Evolutionary conservation across 2,329 filamentous ascomycete genomes (phyloP), one percentile per base, ranked within the genome.

Genomic region (Colletotrichum scovillei): DNA sequence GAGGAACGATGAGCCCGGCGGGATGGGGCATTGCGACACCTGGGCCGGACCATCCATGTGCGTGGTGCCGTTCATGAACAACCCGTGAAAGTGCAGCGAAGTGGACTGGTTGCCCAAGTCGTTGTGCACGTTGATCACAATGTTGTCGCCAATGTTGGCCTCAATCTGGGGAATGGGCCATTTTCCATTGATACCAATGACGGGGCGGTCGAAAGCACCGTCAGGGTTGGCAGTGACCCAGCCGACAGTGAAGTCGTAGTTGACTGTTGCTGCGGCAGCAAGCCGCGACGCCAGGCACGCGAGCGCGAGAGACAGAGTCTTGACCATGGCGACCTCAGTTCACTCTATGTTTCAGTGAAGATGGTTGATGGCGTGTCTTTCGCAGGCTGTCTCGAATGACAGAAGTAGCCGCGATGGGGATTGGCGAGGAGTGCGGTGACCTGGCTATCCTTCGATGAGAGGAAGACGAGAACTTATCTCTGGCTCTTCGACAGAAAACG

Each of bases 181-280:
- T 83, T 92, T 81, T 5, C 89, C 90, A 78, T 97, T 96, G 83
- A 97, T 92, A 57, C 92, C 93, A 79, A 96, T 94, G 4, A 89
- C 89, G n/a, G 91, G 87, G 38, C 93, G 88, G 52, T 89, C 85
- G 72, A 88, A 87, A 6, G 87, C 84, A 26, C 91, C 92, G 83
- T 96, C 94, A 0, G 94, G 94, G 77, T 93, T 92, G 46, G 92
- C 89, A 53, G 83, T 88, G 12, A 94, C 90, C 93, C 93, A 95
- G 72, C 88, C 89, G 75, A 94, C 86, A 77, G 92, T 90, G 83
- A 93, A 94, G 80, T 94, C 86, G 78, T 92, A 89, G 38, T 42
- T 42, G 16, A 42, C 38, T 8, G 38, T 42, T 14, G 16, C 38
- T 42, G 14, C 38, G 16, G 16, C 38, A 42, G 38, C 38, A 7